phyloP scores from a whole-genome alignment of 208 protist genomes.

The Leishmania amazonensis region DNA sequence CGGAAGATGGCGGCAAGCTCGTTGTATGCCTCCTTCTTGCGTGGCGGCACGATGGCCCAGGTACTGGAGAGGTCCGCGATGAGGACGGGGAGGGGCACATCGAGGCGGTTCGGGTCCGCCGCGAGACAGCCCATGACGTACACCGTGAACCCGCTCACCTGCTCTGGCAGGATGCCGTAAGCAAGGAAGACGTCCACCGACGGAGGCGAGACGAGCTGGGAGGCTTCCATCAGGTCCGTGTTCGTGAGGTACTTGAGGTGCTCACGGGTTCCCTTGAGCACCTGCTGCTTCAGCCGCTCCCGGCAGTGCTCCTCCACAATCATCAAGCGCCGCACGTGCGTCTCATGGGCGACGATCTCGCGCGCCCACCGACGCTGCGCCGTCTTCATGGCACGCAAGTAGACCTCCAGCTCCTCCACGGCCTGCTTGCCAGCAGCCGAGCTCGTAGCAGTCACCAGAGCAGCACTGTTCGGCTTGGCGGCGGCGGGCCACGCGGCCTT shows the following conservation, averaged over 20 bases:
- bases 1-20: conserved; percentile 44
- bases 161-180: conserved; percentile 50
- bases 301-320: conserved; percentile 72
- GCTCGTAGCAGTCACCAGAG: neutral
- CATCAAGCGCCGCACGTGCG: conserved; percentile 72
- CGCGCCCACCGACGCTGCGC: conserved; percentile 69
- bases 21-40: conserved; percentile 51
- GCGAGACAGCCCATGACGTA: conserved; percentile 70
- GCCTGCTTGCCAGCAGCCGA: conserved; percentile 34
- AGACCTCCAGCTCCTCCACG: conserved; percentile 71
- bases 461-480: neutral
- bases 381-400: conserved; percentile 53
- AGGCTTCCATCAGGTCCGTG: conserved; percentile 64
- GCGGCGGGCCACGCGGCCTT: neutral
- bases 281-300: conserved; percentile 53
- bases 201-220: conserved; percentile 42
- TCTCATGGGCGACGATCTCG: conserved; percentile 64
- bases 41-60: conserved; percentile 73
- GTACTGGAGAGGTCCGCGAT: conserved; percentile 71
- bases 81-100: conserved; percentile 41
- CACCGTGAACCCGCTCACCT: conserved; percentile 68
- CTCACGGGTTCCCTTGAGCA: conserved; percentile 54
- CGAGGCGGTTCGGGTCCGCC: conserved; percentile 47
- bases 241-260: conserved; percentile 61
- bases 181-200: conserved; percentile 38